A percentile compares a stretch with the other conserved stretches of the same genome.
Conservation (phyloP, 129 eudicot genomes). For the Glebionis coronaria region DNA sequence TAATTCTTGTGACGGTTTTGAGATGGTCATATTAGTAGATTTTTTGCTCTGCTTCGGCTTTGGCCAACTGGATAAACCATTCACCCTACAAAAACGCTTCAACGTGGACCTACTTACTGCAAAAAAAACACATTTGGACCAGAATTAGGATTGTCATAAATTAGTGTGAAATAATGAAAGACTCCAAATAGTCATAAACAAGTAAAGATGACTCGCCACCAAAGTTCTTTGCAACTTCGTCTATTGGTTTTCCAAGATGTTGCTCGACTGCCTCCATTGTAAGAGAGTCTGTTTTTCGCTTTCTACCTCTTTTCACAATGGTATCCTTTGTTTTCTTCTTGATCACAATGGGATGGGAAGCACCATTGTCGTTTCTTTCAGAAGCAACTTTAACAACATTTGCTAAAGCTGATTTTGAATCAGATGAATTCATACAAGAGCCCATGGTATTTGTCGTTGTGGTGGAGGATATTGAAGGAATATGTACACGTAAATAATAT, state of each 20-base stretch:
- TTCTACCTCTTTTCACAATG: not conserved
- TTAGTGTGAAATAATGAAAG: not conserved
- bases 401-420: not conserved
- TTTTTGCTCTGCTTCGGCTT: slow-evolving; percentile 7
- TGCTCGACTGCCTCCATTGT: slow-evolving; percentile 5
- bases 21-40: not conserved
- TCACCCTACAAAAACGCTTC: slow-evolving; percentile 15
- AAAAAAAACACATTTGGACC: not conserved
- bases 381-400: not conserved
- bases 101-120: slow-evolving; percentile 20
- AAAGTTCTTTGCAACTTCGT: not conserved
- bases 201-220: not conserved
- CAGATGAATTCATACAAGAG: not conserved
- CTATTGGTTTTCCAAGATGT: slow-evolving; percentile 10
- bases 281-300: slow-evolving; percentile 6
- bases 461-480: too few species aligned
- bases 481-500: too few species aligned
- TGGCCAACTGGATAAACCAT: slow-evolving; percentile 14
- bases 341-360: not conserved
- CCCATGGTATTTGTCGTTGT: not conserved
- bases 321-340: not conserved
- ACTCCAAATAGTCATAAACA: not conserved
- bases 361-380: not conserved
- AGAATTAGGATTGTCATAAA: not conserved
- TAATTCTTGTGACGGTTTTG: not conserved